phyloP scores from a whole-genome alignment of 2,329 filamentous ascomycete genomes.

The Talaromyces piceae region DNA sequence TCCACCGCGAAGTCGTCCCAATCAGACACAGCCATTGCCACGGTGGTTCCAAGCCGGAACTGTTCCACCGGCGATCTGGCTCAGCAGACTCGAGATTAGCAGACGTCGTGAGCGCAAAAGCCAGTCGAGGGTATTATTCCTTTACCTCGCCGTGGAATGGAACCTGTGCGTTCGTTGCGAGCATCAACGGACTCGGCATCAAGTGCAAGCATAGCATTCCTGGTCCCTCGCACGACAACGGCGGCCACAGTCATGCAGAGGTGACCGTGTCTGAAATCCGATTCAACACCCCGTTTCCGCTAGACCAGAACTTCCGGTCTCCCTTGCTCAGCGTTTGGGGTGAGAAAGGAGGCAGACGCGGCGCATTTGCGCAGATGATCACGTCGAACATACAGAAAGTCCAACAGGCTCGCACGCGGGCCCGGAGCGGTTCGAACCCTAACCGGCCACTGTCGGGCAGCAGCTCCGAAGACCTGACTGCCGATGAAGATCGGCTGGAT shows the following conservation, averaged over 20 bases:
- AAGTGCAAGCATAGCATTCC: constrained; percentile 66
- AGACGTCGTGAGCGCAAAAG: constrained; percentile 15
- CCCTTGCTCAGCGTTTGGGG: constrained; percentile 15
- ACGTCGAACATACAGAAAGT: constrained; percentile 12
- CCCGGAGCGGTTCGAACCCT: constrained; percentile 17
- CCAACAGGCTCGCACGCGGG: constrained; percentile 15
- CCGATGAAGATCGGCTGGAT: constrained; percentile 50
- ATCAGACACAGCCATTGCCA: constrained; percentile 4
- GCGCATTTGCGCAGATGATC: constrained; percentile 10
- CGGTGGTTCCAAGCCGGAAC: constrained; percentile 1
- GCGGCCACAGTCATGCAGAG: constrained; percentile 21
- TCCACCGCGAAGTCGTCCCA: constrained; percentile 7
- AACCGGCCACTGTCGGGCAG: constrained; percentile 15
- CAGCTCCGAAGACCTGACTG: constrained; percentile 11
- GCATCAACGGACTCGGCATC: constrained; percentile 64
- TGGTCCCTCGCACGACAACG: constrained; percentile 16
- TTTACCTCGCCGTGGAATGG: constrained; percentile 85
- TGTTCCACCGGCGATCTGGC: constrained; percentile 5
- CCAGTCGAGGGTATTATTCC: constrained; percentile 51
- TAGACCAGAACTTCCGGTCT: constrained; percentile 20
- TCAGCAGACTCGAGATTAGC: constrained; percentile 5
- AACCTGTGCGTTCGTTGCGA: constrained; percentile 76
- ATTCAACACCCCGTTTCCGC: constrained; percentile 67
- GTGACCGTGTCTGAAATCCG: constrained; percentile 71
- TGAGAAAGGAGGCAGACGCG: constrained; percentile 17